Percentiles rank a stretch among this genome's conserved stretches.
Evolutionary conservation across 176 grass and related monocot species (phyloP).

Genomic region (Aegilops bicornis): DNA sequence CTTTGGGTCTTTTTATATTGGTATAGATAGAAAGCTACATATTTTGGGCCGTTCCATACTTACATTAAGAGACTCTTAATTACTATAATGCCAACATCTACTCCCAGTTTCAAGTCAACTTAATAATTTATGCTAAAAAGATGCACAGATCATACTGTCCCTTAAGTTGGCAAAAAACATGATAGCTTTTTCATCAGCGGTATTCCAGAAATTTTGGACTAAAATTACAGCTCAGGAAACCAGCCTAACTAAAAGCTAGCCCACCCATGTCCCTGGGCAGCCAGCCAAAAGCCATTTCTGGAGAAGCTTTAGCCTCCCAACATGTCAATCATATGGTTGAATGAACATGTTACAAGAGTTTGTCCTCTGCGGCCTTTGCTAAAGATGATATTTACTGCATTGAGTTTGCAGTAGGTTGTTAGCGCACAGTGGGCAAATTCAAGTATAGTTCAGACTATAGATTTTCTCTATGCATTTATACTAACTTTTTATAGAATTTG

Average conservation of each 20-base stretch:
- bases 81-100: background rate
- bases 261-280: background rate
- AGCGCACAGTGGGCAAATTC: background rate
- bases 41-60: background rate
- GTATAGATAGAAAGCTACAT: background rate
- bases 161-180: background rate
- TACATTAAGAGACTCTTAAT: background rate
- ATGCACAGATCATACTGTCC: background rate
- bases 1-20: too few relatives aligned
- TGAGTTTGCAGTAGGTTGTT: background rate
- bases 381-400: background rate
- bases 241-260: background rate
- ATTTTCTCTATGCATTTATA: background rate
- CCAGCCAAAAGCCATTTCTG: background rate
- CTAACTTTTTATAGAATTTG: background rate
- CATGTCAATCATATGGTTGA: background rate
- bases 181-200: background rate
- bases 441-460: background rate
- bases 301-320: background rate
- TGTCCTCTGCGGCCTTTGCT: background rate
- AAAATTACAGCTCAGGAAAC: background rate
- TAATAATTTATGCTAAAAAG: background rate
- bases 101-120: background rate
- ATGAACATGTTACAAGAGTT: background rate
- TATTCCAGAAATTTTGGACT: background rate